Conservation (phyloP, 208 protist species). For the Crithidia fasciculata region DNA sequence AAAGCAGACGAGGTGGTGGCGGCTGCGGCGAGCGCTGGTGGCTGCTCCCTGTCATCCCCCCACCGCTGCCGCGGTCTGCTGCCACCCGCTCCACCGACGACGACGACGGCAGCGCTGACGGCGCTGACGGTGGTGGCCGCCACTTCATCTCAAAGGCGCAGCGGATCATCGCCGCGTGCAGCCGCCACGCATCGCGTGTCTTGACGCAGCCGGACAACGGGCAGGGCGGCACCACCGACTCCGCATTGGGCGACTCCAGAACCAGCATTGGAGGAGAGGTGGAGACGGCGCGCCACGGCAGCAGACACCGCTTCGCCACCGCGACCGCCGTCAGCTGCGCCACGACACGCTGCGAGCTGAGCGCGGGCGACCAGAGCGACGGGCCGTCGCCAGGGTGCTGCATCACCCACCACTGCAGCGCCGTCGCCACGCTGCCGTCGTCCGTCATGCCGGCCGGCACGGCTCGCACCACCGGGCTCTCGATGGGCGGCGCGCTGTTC, state of each 20-base stretch:
- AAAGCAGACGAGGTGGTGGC: background rate
- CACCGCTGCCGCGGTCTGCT: background rate
- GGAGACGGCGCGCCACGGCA: conserved; percentile 16
- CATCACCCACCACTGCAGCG: conserved; percentile 28
- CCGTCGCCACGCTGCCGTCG: conserved; percentile 14
- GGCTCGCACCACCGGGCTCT: background rate
- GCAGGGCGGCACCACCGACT: conserved; percentile 18
- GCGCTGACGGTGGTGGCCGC: background rate
- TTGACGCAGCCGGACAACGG: conserved; percentile 27
- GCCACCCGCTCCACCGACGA: background rate
- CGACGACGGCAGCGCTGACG: background rate
- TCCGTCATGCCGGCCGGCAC: conserved; percentile 17
- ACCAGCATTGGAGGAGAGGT: background rate
- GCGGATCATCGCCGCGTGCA: conserved; percentile 52
- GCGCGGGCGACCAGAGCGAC: background rate
- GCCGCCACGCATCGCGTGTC: conserved; percentile 30
- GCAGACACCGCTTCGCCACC: conserved; percentile 17
- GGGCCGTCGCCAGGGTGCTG: background rate
- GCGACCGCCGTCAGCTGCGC: conserved; percentile 12
- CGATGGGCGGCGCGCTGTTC: background rate
- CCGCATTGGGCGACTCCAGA: conserved; percentile 19
- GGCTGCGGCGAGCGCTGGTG: conserved; percentile 8
- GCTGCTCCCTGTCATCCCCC: background rate
- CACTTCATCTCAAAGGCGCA: conserved; percentile 21
- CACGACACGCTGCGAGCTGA: background rate